These are phyloP conservation scores for Sarcodon sp. DNA, from an alignment of 768 basidiomycete species.

Conservation along the genomic window DNA sequence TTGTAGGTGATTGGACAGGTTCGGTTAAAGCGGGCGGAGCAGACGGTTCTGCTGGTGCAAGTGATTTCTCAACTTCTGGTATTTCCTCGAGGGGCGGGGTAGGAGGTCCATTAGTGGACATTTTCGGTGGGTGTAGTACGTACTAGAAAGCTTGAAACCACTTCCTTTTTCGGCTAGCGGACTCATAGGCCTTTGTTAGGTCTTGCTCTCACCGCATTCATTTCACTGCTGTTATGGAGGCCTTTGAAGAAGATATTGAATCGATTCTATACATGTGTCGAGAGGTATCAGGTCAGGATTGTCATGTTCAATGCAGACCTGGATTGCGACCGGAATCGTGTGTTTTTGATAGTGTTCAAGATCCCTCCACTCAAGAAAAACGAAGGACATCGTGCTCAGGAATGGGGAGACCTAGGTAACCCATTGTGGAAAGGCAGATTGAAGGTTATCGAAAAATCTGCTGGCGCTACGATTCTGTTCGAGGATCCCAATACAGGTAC, in stretches of 20 bases:
- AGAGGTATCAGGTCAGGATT: conserved; percentile 69
- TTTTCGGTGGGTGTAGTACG: neutral
- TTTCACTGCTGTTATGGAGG: conserved; percentile 28
- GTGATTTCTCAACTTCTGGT: neutral
- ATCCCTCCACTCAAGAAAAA: conserved; percentile 80
- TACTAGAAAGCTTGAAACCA: neutral
- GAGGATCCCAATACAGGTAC: conserved; percentile 74
- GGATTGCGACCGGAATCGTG: conserved; percentile 8
- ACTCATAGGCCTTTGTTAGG: neutral
- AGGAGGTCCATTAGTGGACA: neutral
- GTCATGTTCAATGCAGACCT: conserved; percentile 5
- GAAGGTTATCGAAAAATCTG: conserved; percentile 69
- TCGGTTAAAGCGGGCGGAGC: conserved; percentile 1
- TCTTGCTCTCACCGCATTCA: neutral
- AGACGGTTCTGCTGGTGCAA: neutral
- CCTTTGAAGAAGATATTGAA: conserved; percentile 57
- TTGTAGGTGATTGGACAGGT: conserved; percentile 1
- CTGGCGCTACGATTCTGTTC: conserved; percentile 56
- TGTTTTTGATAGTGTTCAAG: conserved; percentile 56
- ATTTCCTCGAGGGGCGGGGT: neutral
- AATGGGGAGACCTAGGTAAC: conserved; percentile 78
- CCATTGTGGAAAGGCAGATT: conserved; percentile 91
- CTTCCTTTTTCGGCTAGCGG: conserved; percentile 1
- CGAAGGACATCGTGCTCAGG: conserved; percentile 84
- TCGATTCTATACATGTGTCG: conserved; percentile 84